Percentiles rank a stretch among this genome's conserved stretches.
These are phyloP conservation scores for Excoecaria cochinchinensis DNA, from an alignment of 345 rosid species.

Conservation along the genomic window DNA sequence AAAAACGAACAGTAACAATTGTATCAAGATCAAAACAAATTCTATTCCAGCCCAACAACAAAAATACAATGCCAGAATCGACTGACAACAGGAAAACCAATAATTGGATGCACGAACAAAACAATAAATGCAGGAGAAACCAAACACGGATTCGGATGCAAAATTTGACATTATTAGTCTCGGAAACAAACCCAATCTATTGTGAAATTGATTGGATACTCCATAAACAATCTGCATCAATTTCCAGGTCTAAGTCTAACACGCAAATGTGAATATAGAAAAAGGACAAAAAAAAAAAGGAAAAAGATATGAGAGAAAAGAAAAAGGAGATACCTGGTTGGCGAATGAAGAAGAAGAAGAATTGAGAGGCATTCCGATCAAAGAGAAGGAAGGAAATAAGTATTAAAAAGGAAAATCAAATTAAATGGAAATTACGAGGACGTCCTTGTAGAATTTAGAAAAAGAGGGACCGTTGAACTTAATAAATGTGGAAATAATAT, in stretches of 20 bases:
- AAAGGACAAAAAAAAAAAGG: too few relatives aligned
- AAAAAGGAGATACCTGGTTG: constrained; percentile 19
- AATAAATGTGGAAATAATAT: constrained; percentile 10
- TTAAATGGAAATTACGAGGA: neutral
- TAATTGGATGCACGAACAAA: constrained; percentile 4
- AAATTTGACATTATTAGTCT: neutral
- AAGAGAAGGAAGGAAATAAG: neutral
- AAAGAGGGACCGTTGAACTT: constrained; percentile 32
- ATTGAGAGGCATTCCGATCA: constrained; percentile 7
- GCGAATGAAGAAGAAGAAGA: constrained; percentile 9
- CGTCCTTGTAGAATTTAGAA: constrained; percentile 8
- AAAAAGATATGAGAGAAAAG: too few relatives aligned
- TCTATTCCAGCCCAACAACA: constrained; percentile 15
- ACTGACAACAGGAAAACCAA: neutral
- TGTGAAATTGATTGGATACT: neutral
- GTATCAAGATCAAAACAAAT: constrained; percentile 9
- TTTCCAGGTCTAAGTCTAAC: too few relatives aligned
- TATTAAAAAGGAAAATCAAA: neutral
- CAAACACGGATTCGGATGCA: constrained; percentile 9
- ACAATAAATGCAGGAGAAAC: neutral
- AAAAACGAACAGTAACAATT: neutral
- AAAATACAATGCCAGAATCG: constrained; percentile 17
- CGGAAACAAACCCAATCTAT: neutral
- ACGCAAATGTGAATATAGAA: too few relatives aligned
- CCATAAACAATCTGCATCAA: neutral